Percentiles rank a stretch among this genome's conserved stretches.
Evolutionary conservation across 78 protist species (phyloP).

Genomic region (Monosiga brevicollis): DNA sequence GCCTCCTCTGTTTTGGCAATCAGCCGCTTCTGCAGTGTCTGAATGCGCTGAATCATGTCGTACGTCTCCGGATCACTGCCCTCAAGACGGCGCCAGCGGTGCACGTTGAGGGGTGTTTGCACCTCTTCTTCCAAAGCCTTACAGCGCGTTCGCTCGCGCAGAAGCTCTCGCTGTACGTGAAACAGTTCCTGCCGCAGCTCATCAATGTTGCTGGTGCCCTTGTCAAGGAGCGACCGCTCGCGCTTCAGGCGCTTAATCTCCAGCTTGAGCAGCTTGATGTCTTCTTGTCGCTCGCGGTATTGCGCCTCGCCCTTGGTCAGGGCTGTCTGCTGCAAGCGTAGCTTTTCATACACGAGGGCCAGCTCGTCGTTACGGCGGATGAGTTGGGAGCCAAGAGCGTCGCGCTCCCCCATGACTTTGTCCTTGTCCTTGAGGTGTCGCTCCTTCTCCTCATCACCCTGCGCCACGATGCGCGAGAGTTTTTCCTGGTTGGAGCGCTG

Average conservation of each 20-base stretch:
- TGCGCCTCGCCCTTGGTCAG: constrained; percentile 74
- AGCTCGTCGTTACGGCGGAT: constrained; percentile 88
- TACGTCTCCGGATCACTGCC: constrained; percentile 58
- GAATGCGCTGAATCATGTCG: constrained; percentile 76
- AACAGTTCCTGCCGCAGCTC: constrained; percentile 40
- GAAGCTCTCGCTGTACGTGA: constrained; percentile 68
- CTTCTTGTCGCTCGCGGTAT: constrained; percentile 46
- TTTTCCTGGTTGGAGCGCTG: too few relatives aligned
- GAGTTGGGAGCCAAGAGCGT: constrained; percentile 76
- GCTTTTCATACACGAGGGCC: constrained; percentile 80
- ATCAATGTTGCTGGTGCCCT: constrained; percentile 14
- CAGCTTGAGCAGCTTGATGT: constrained; percentile 55
- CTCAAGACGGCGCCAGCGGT: constrained; percentile 70
- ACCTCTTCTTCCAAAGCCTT: constrained; percentile 78
- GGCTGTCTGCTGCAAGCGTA: constrained; percentile 65
- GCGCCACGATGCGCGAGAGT: too few relatives aligned
- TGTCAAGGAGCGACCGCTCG: constrained; percentile 21
- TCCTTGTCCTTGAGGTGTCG: background rate
- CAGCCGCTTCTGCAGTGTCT: constrained; percentile 77
- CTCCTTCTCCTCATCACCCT: background rate
- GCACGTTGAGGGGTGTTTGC: constrained; percentile 83
- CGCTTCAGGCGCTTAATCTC: constrained; percentile 42
- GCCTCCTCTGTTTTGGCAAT: constrained; percentile 72
- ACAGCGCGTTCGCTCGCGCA: constrained; percentile 60
- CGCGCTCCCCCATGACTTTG: constrained; percentile 61